Percentiles rank a stretch among this genome's conserved stretches.
phyloP scores from a whole-genome alignment of 2,329 filamentous ascomycete species.

The Diaporthe ilicicola region DNA sequence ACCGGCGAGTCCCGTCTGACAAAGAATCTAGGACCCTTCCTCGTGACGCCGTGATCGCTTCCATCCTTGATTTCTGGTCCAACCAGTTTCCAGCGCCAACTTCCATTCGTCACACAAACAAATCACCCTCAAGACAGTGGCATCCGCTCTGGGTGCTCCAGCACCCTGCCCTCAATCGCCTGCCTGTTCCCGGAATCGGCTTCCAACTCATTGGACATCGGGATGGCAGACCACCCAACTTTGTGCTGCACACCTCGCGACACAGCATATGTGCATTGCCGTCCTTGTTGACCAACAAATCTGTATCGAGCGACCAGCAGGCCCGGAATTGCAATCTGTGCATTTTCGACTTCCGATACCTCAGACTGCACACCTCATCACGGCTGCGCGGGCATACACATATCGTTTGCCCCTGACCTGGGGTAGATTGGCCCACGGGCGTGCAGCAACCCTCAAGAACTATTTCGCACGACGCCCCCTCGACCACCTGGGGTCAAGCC shows the following conservation, averaged over 20 bases:
- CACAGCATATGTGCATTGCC: slow-evolving; percentile 34
- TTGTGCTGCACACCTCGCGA: slow-evolving; percentile 23
- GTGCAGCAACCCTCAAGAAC: no score
- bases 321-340: slow-evolving; percentile 12
- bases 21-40: not conserved
- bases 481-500: not conserved
- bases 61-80: slow-evolving; percentile 8
- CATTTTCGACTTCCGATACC: slow-evolving; percentile 9
- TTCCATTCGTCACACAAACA: slow-evolving; percentile 22
- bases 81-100: slow-evolving; percentile 16
- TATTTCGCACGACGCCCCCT: not conserved
- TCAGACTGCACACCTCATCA: not conserved
- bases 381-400: slow-evolving; percentile 18
- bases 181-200: slow-evolving; percentile 29
- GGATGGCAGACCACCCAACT: not conserved
- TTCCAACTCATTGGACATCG: slow-evolving; percentile 7
- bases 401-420: not conserved
- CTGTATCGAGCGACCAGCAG: slow-evolving; percentile 38
- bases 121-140: slow-evolving; percentile 28
- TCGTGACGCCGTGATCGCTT: slow-evolving; percentile 30
- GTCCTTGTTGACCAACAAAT: slow-evolving; percentile 38
- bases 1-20: slow-evolving; percentile 18
- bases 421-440: not conserved
- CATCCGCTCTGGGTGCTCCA: not conserved
- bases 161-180: slow-evolving; percentile 5